These are phyloP conservation scores for Crotalaria pallida DNA, from an alignment of 306 rosid genomes.

Conservation along the genomic window DNA sequence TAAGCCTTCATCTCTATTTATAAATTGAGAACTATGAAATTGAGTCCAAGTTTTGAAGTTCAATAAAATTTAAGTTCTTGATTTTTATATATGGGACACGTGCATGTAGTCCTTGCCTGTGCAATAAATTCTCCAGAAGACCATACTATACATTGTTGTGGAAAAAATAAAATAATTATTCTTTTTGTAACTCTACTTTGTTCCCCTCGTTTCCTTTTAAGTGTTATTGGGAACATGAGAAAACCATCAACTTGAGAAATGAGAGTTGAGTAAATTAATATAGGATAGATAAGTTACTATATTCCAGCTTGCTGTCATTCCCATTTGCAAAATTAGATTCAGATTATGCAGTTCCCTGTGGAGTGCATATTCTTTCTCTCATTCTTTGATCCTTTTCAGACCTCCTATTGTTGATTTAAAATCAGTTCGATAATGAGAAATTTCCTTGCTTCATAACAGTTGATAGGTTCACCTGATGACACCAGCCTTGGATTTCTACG, in stretches of 20 bases:
- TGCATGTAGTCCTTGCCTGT: neutral
- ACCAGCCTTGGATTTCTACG: slow-evolving; percentile 87
- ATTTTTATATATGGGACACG: neutral
- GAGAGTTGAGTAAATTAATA: neutral
- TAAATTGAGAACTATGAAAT: neutral
- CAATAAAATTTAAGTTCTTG: neutral
- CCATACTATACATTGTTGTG: neutral
- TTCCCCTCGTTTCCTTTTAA: neutral
- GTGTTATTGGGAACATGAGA: neutral
- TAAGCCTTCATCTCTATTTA: neutral
- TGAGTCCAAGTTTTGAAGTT: neutral
- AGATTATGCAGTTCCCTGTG: neutral
- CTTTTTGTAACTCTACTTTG: neutral
- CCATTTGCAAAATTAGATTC: slow-evolving; percentile 7
- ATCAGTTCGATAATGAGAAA: neutral
- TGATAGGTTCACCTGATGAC: slow-evolving; percentile 96
- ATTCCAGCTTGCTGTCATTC: neutral
- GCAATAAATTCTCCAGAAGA: neutral
- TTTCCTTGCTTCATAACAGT: slow-evolving; percentile 45
- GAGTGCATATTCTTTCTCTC: neutral
- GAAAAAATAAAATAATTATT: neutral
- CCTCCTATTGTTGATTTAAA: neutral
- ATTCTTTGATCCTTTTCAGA: neutral
- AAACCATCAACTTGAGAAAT: neutral
- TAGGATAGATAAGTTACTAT: neutral